Conservation (phyloP, 2,329 filamentous ascomycete genomes). For the Fusarium sp. region DNA sequence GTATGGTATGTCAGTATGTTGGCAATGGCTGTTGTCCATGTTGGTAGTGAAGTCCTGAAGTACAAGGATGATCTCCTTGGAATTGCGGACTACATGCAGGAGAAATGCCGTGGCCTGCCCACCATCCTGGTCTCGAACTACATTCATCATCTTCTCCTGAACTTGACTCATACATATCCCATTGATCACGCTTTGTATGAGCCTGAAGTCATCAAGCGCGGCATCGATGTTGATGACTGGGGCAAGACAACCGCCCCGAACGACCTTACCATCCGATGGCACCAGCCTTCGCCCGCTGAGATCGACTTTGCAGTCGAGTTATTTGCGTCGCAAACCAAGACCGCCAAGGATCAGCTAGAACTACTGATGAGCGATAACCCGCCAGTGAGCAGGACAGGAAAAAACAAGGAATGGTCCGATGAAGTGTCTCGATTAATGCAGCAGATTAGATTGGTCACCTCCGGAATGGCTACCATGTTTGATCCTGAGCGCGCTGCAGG, state of each 20-base stretch:
- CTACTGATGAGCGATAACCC: conserved; percentile 84
- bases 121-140: conserved; percentile 98
- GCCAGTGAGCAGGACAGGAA: conserved; percentile 88
- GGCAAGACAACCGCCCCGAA: conserved; percentile 79
- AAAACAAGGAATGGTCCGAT: conserved; percentile 99
- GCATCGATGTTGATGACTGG: conserved; percentile 85
- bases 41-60: conserved; percentile 87
- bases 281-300: conserved; percentile 82
- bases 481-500: conserved; percentile 78
- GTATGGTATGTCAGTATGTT: conserved; percentile 98
- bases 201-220: conserved; percentile 74
- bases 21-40: conserved; percentile 97
- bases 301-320: conserved; percentile 89
- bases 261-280: conserved; percentile 89
- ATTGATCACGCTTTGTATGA: conserved; percentile 91
- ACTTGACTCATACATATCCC: conserved; percentile 93
- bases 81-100: conserved; percentile 95
- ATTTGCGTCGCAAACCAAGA: conserved; percentile 84
- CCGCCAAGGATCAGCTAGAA: conserved; percentile 78
- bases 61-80: conserved; percentile 91
- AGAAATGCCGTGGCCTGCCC: conserved; percentile 91
- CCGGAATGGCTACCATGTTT: conserved; percentile 90
- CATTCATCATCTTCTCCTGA: conserved; percentile 94
- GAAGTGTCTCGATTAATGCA: conserved; percentile 92
- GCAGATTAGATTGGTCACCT: conserved; percentile 87